A percentile compares a stretch with the other conserved stretches of the same genome.
Evolutionary conservation across 768 basidiomycete species (phyloP).

Genomic region (Lyophyllum shimeji): DNA sequence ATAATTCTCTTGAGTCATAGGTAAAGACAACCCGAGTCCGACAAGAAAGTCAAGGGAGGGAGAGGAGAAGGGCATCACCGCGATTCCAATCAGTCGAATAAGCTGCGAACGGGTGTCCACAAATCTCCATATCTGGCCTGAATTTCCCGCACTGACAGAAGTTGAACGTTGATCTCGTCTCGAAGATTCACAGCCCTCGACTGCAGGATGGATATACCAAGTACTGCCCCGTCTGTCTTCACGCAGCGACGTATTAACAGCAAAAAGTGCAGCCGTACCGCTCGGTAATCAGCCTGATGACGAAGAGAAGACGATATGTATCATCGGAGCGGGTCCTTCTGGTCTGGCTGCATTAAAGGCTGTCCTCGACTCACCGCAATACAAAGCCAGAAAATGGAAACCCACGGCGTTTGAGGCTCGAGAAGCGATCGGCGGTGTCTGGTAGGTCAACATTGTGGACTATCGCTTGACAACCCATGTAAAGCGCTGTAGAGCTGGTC

Average conservation of each 20-base stretch:
- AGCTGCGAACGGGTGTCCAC: too few relatives aligned
- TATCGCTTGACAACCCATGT: too few relatives aligned
- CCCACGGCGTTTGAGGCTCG: conserved; percentile 63
- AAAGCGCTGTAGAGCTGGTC: too few relatives aligned
- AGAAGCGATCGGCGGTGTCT: conserved; percentile 70
- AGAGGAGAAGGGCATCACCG: too few relatives aligned
- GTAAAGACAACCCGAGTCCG: too few relatives aligned
- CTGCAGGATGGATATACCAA: conserved; percentile 2
- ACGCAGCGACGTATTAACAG: not conserved
- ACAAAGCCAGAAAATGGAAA: conserved; percentile 59
- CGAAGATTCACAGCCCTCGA: not conserved
- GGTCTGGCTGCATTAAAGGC: conserved; percentile 72
- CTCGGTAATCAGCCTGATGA: not conserved
- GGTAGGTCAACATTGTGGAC: conserved; percentile 53
- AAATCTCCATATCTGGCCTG: too few relatives aligned
- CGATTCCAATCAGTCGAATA: too few relatives aligned
- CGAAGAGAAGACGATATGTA: conserved; percentile 45
- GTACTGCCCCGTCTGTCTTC: not conserved
- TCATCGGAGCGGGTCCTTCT: conserved; percentile 76
- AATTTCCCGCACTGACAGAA: too few relatives aligned
- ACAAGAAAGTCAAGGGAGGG: too few relatives aligned
- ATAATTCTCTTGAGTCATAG: too few relatives aligned
- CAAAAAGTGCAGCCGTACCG: conserved; percentile 10
- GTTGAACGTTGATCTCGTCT: too few relatives aligned
- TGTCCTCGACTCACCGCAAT: conserved; percentile 57